Evolutionary conservation across 257 asterid species (phyloP), one percentile per base, ranked within the genome.

Genomic region (Solanum pennellii): DNA sequence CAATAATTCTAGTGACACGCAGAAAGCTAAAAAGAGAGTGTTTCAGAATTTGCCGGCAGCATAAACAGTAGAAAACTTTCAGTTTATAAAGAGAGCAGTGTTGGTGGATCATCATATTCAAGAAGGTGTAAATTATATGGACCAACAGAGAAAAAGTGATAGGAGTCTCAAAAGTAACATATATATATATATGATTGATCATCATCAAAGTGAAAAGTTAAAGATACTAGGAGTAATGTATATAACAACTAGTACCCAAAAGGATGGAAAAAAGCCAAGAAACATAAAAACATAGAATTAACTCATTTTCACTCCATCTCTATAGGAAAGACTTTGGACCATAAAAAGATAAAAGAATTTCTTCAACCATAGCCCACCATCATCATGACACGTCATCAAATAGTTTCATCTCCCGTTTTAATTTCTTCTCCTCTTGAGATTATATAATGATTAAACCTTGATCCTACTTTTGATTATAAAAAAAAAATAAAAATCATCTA

Each of bases 261-360:
- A 87, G 79, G 44, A 68, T 31, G 31, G 74, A 15, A 66, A 80
- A 84, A 84, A 42, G 80, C 56, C 59, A 66, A 66, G 59, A 84
- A 71, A 31, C 79, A 56, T 14, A 35, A 68, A 89, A 86, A 92
- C 95, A 91, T 90, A 88, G 98, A 92, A 94, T 92, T 88, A 94
- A 92, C 95, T 92, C 95, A 91, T 90, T 92, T 92, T 92, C 96
- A 92, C 97, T 94, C 96, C 94, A 92, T 91, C 98, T 89, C 94
- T 90, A 80, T 90, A 83, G 85, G 89, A 90, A 71, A 89, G 89
- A 31, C n/a, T 42, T 91, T 12, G 87, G 87, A 89, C 89, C 75
- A 89, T 60, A 71, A 69, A 45, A 87, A 84, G 42, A 29, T 83
- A 91, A 91, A 37, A 88, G 90, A 92, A 92, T 90, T 89, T 90